Percentiles rank a stretch among this genome's conserved stretches.
phyloP scores from a whole-genome alignment of 352 stramenopile species.

The Pythium biforme region DNA sequence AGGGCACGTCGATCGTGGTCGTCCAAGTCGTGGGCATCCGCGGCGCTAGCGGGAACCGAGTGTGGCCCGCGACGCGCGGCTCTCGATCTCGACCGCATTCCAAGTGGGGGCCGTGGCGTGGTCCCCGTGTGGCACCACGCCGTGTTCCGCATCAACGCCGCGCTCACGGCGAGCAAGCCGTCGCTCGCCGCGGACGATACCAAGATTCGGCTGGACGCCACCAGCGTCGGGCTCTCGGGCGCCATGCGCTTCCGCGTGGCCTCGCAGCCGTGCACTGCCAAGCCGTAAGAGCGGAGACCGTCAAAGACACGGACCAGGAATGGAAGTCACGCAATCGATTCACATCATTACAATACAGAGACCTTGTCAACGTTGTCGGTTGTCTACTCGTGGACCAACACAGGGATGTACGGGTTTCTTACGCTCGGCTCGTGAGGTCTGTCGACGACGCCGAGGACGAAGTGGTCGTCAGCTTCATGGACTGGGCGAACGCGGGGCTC shows the following conservation, averaged over 20 bases:
- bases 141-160: slow-evolving; percentile 31
- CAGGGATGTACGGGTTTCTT: too few relatives aligned
- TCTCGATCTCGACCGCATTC: slow-evolving; percentile 19
- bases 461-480: too few relatives aligned
- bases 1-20: slow-evolving; percentile 28
- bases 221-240: slow-evolving; percentile 18
- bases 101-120: slow-evolving; percentile 26
- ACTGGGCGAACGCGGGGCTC: too few relatives aligned
- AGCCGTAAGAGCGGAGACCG: not conserved
- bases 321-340: not conserved
- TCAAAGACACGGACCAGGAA: not conserved
- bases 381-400: too few relatives aligned
- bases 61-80: slow-evolving; percentile 17
- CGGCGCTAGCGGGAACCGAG: slow-evolving; percentile 22
- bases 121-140: slow-evolving; percentile 27
- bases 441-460: too few relatives aligned
- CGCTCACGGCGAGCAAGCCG: slow-evolving; percentile 23
- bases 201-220: slow-evolving; percentile 25
- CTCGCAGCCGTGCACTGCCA: slow-evolving; percentile 13
- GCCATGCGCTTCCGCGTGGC: slow-evolving; percentile 28
- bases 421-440: too few relatives aligned
- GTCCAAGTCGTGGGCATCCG: slow-evolving; percentile 29
- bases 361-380: too few relatives aligned
- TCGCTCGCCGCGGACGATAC: slow-evolving; percentile 1
- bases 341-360: not conserved